Base-by-base conservation (phyloP, 2,329 filamentous ascomycete genomes). In the Verticillium zaregamsianum region DNA sequence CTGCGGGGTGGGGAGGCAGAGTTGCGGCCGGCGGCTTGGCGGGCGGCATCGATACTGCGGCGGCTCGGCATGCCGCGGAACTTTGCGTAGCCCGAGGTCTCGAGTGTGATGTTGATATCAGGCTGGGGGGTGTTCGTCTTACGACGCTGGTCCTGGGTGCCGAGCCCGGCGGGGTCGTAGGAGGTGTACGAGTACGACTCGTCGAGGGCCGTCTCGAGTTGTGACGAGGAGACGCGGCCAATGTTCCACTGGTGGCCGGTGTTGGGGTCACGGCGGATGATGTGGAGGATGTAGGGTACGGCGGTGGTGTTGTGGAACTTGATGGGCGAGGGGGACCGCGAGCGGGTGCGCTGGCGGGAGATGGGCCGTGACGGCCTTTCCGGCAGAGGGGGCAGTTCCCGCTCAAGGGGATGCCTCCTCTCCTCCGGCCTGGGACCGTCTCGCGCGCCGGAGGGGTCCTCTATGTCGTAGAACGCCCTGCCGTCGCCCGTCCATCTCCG, bases 171-270 rank as follows among this genome's bases (percentile, higher is more conserved):
- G 3, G 62, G 57, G 63, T 66, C 64, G 58, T 63, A 64, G 39
- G 62, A 59, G 39, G 66, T 65, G 31, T 70, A 66, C 55, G 67
- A 71, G 31, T 72, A 71, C 6, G 72, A 69, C 15, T 66, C 65
- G n/a, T 70, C 63, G 55, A 73, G 72, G 1, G 72, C 68, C 28
- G 74, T 68, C 55, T 83, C 80, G 15, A 79, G 71, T 64, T 85
- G 81, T 62, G 80, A 80, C 0, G 83, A 86, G 2, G 81, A 82
- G 57, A 92, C 82, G 60, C 81, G 86, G 25, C 87, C 90, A 14
- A 93, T 82, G 69, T 93, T 93, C 89, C 90, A 92, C 72, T 93
- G 90, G 60, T 80, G 81, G 8, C 86, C 86, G 9, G 87, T 85
- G 25, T 82, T 80, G 1, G 89, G 89, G 70, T 93, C 88, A 65